Evolutionary conservation across 495 filamentous ascomycete species (phyloP).

Genomic region (Penicillium chermesinum): DNA sequence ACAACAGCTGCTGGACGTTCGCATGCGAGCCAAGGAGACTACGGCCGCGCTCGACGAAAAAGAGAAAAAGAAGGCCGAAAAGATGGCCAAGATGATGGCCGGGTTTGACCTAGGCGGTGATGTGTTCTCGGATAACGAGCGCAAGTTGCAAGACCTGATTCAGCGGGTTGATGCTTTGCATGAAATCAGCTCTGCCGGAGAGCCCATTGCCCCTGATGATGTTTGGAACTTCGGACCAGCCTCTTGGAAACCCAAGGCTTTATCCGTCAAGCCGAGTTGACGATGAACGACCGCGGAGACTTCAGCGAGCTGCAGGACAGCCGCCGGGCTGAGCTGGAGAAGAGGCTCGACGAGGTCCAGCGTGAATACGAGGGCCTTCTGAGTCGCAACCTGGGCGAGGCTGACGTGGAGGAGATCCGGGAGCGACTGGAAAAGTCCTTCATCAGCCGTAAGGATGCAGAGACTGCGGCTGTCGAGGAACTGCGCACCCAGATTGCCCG

Average conservation of each 20-base stretch:
- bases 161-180: slow-evolving; percentile 73
- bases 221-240: slow-evolving; percentile 68
- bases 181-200: slow-evolving; percentile 68
- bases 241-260: slow-evolving; percentile 87
- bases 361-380: slow-evolving; percentile 77
- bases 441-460: slow-evolving; percentile 62
- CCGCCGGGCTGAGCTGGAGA: slow-evolving; percentile 67
- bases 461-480: slow-evolving; percentile 64
- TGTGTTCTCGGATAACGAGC: slow-evolving; percentile 85
- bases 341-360: slow-evolving; percentile 64
- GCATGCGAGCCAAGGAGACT: slow-evolving; percentile 92
- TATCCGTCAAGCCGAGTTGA: slow-evolving; percentile 86
- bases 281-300: slow-evolving; percentile 61
- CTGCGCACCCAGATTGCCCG: slow-evolving; percentile 65
- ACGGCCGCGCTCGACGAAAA: slow-evolving; percentile 86
- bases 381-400: slow-evolving; percentile 69
- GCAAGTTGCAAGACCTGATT: slow-evolving; percentile 73
- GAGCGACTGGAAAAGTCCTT: slow-evolving; percentile 71
- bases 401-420: slow-evolving; percentile 80
- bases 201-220: slow-evolving; percentile 75
- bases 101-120: slow-evolving; percentile 90
- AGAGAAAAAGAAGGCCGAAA: slow-evolving; percentile 96
- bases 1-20: slow-evolving; percentile 90
- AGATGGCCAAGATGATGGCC: slow-evolving; percentile 99
- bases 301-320: slow-evolving; percentile 56